phyloP scores from a whole-genome alignment of 495 filamentous ascomycete species.

The Penicillium ochrochloron region DNA sequence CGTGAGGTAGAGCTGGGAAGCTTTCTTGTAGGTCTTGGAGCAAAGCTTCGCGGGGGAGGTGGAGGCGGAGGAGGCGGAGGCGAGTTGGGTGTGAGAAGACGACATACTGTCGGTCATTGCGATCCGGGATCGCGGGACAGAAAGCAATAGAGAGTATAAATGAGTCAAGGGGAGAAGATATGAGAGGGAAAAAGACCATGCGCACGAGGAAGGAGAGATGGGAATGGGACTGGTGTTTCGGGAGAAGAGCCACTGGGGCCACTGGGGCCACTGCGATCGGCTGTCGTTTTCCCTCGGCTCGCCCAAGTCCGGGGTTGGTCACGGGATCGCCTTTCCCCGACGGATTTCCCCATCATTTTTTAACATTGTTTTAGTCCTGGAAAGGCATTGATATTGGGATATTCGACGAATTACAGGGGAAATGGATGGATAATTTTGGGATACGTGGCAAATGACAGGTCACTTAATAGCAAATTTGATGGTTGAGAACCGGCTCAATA shows the following conservation, averaged over 20 bases:
- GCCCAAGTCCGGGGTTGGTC: slow-evolving; percentile 39
- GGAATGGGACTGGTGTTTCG: slow-evolving; percentile 14
- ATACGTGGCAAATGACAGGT: not conserved
- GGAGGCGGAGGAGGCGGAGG: slow-evolving; percentile 50
- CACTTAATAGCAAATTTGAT: no score
- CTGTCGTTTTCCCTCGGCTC: slow-evolving; percentile 43
- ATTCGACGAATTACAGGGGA: no score
- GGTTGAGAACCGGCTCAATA: no score
- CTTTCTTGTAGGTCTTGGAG: slow-evolving; percentile 74
- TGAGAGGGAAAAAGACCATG: not conserved
- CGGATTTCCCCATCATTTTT: not conserved
- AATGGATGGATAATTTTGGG: no score
- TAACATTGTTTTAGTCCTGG: not conserved
- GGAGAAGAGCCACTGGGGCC: slow-evolving; percentile 14
- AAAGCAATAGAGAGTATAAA: not conserved
- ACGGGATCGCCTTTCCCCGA: slow-evolving; percentile 30
- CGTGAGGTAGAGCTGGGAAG: slow-evolving; percentile 89
- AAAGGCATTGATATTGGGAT: not conserved
- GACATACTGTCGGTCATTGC: slow-evolving; percentile 48
- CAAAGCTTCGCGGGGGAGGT: slow-evolving; percentile 66
- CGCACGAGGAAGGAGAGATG: slow-evolving; percentile 1
- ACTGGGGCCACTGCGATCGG: slow-evolving; percentile 25
- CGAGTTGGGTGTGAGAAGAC: slow-evolving; percentile 49
- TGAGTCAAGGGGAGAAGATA: slow-evolving; percentile 8
- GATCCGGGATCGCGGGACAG: slow-evolving; percentile 11